Base-by-base conservation (phyloP, 2,329 filamentous ascomycete genomes). In the Microdochium nivale region DNA sequence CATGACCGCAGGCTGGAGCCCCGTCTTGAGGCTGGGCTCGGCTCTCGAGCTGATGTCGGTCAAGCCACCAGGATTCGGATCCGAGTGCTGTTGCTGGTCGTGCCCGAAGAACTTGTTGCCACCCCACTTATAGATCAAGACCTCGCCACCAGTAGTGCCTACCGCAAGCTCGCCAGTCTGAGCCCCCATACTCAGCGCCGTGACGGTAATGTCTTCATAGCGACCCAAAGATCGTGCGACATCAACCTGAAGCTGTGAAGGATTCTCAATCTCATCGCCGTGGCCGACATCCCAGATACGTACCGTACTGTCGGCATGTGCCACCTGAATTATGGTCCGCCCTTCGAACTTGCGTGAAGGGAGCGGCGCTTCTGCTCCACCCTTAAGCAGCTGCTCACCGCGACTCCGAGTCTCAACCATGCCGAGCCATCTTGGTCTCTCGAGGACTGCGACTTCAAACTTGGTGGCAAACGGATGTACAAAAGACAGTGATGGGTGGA, bases 221-320 rank as follows among this genome's bases (percentile, higher is more conserved):
- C 89, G 82, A 50, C 86, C 87, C 3, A 97, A 75, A 2, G 92
- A 88, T 56, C 89, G 80, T 7, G 88, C 86, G 35, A 97, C 75
- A 61, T 99, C 92, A 5, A 95, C 83, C 69, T 99, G 92, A 24
- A 97, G 72, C 50, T 89, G 78, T 3, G 77, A 75, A 13, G 82
- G 78, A 61, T 97, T 97, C 67, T 99, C 94, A 49, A 99, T 87
- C 61, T 96, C 89, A 63, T 99, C 94, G 14, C 83, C 88, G 61
- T 95, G 88, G 0, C 94, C 94, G 21, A 86, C 82, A 67, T 99
- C 94, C 90, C 91, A 99, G 7, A 97, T 74, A 30, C 91, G 79
- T n/a, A 99, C 76, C 0, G 88, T 95, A 50, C 91, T 90, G 67
- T 99, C 94, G 2, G 86, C 90, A 66, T 99, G 92, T 0, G 90